These are phyloP conservation scores for Penicillium malachiteum DNA, from an alignment of 495 filamentous ascomycete species.

Conservation along the genomic window DNA sequence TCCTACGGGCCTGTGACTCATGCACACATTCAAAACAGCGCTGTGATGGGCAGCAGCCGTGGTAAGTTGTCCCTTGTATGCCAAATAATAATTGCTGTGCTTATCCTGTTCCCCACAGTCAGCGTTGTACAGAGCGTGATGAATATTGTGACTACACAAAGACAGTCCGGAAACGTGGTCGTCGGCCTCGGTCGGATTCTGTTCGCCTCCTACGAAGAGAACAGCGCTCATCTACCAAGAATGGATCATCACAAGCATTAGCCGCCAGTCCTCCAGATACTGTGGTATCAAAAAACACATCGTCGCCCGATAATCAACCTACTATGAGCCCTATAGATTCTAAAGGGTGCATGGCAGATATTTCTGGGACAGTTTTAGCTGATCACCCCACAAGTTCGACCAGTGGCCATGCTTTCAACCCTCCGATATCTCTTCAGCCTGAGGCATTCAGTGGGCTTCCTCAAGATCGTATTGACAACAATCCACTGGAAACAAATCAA, in stretches of 20 bases:
- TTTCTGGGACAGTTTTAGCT: too few species aligned
- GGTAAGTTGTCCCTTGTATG: slow-evolving; percentile 3
- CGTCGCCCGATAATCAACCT: neutral
- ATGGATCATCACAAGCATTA: neutral
- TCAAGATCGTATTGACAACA: neutral
- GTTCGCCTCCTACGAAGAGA: neutral
- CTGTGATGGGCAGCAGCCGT: slow-evolving; percentile 19
- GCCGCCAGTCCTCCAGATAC: slow-evolving; percentile 5
- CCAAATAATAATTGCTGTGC: neutral
- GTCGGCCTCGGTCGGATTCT: slow-evolving; percentile 10
- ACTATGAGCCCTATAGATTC: neutral
- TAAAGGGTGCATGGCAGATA: neutral
- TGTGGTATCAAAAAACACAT: neutral
- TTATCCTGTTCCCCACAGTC: slow-evolving; percentile 5
- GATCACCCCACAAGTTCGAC: neutral
- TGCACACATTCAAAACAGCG: slow-evolving; percentile 19
- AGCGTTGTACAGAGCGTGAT: slow-evolving; percentile 13
- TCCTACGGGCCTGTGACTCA: slow-evolving; percentile 17
- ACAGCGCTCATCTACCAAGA: neutral
- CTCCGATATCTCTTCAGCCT: neutral
- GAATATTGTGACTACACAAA: slow-evolving; percentile 19
- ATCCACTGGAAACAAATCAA: neutral
- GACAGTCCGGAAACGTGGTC: slow-evolving; percentile 18
- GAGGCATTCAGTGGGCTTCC: neutral
- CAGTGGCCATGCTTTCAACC: neutral